Evolutionary conservation across 768 basidiomycete genomes (phyloP), one percentile per base, ranked within the genome.

Genomic region (Phaeotremella fagi): DNA sequence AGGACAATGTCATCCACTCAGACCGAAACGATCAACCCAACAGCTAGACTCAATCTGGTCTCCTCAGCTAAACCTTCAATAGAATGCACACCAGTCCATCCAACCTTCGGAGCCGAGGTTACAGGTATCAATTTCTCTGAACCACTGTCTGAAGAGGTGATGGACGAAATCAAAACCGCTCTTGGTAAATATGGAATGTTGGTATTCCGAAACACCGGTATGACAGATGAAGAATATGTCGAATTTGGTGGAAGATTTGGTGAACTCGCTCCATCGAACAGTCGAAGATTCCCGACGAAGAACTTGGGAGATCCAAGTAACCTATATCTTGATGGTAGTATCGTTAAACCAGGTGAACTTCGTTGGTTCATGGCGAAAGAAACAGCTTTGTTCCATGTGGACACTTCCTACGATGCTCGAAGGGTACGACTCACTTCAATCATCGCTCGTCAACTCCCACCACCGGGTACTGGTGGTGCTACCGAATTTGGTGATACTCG

Each of bases 151-250:
- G 50, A 67, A 18, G 51, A 68, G 14, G 52, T 52, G 16, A 60
- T 67, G 31, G 46, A 61, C 5, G 50, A 64, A 20, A 45, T 64
- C 15, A 36, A 41, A 23, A 36, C 16, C 27, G 36, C 59, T 43
- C 20, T 45, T n/a, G 31, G 48, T 35, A 18, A 69, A 41, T 70
- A 73, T 35, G 69, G 61, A 26, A 62, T 73, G 4, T 42, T 70
- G 16, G 65, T 72, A n/a, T 68, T 66, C 46, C 69, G 71, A 18
- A 62, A 71, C 36, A 73, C 72, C 11, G 67, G 69, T 12, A 50
- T 73, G 37, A 57, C 65, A 29, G 72, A 73, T 47, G 50, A 61
- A 20, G 55, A 41, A 22, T 41, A 12, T 20, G 38, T 41, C 12
- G 38, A 20, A 14, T 20, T 41, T 7, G 38, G 12, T 6, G 38